Evolutionary conservation across 208 protist species (phyloP), one percentile per base, ranked within the genome.

Genomic region (Trypanosoma avium): DNA sequence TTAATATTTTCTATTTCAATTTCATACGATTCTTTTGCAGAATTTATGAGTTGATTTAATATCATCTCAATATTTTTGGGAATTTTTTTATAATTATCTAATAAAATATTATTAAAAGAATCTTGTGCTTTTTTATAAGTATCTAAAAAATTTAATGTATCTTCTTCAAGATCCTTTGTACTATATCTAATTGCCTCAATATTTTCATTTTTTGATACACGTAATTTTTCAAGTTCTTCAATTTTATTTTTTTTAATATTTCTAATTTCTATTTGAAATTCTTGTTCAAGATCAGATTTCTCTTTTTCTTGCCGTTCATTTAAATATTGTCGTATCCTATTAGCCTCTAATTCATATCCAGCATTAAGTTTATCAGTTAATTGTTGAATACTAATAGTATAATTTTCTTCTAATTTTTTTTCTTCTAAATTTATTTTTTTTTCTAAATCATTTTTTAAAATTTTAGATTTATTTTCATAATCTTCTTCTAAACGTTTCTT

Each of bases 401-500:
- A 60, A n/a, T 59, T 24, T 22, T 53, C 22, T 35, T 65, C 67
- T 57, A 73, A 40, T 19, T 15, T 54, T 24, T 71, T 32, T 49
- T 62, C 64, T 24, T 67, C 55, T 33, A 50, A 30, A 47, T 26
- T 8, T 22, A 80, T 47, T 42, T 76, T 70, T 22, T 61, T 69
- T 22, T 67, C 52, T 27, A 80, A 52, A 12, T 72, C 69, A 12
- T 64, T 65, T 54, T 64, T 76, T 13, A 73, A 40, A 45, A 42
- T 49, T 1, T 60, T 58, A 19, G 62, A 27, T 46, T 74, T 74
- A 17, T 66, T 56, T 47, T 69, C n/a, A 43, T 78, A 56, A 33
- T 70, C 45, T 17, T 57, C 56, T n/a, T 27, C 42, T 46, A 56
- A n/a, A 3, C 21, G 9, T 45, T 46, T 36, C 36, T 58, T n/a